Conservation (phyloP, 2,329 filamentous ascomycete genomes). For the Blastomyces silverae region DNA sequence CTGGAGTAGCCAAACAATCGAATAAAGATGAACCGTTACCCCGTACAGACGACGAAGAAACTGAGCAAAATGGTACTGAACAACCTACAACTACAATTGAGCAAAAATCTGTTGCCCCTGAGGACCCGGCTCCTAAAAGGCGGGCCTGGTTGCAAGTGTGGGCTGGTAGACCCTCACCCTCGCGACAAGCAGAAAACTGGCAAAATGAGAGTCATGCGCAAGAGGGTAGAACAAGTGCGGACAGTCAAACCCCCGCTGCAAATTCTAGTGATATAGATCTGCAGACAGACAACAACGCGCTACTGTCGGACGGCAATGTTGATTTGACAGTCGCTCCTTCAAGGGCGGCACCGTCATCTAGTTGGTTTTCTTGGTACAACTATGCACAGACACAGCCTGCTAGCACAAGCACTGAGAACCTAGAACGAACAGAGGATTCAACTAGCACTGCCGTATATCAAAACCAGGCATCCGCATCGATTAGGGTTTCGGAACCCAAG, state of each 20-base stretch:
- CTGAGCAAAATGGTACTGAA: slow-evolving; percentile 8
- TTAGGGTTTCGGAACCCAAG: slow-evolving; percentile 25
- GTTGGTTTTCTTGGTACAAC: slow-evolving; percentile 41
- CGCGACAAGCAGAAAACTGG: slow-evolving; percentile 25
- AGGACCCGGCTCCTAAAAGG: slow-evolving; percentile 28
- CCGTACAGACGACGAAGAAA: slow-evolving; percentile 8
- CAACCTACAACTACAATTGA: slow-evolving; percentile 15
- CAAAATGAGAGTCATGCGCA: slow-evolving; percentile 20
- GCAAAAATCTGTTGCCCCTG: neutral
- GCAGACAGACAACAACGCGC: slow-evolving; percentile 19
- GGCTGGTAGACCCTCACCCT: slow-evolving; percentile 29
- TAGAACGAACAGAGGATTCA: neutral
- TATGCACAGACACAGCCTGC: slow-evolving; percentile 25
- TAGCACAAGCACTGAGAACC: slow-evolving; percentile 17
- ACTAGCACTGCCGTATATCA: neutral
- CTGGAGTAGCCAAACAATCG: neutral
- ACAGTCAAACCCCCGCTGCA: slow-evolving; percentile 1
- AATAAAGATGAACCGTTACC: neutral
- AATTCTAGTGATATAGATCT: slow-evolving; percentile 23
- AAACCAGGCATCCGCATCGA: slow-evolving; percentile 15
- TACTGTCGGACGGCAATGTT: neutral
- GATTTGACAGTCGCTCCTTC: neutral
- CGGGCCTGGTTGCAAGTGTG: slow-evolving; percentile 44
- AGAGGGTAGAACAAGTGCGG: slow-evolving; percentile 17
- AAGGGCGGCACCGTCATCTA: slow-evolving; percentile 30